Conservation (phyloP, 2,329 filamentous ascomycete species). For the Exserohilum rostratum region DNA sequence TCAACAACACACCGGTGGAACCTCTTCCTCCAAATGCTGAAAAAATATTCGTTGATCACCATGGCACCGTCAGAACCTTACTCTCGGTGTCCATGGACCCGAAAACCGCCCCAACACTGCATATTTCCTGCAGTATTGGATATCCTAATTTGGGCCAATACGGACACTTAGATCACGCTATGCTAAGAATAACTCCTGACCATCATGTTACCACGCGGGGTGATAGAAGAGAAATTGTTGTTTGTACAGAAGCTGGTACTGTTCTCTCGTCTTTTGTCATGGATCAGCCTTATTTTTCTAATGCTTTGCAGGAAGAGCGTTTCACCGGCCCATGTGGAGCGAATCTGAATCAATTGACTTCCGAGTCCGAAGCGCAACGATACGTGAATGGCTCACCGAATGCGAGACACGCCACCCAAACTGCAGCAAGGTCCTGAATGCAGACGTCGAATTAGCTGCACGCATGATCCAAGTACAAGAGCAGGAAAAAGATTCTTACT, state of each 20-base stretch:
- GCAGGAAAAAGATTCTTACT: not conserved
- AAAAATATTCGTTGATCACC: not conserved
- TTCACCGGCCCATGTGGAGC: not conserved
- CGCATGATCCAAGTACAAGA: not conserved
- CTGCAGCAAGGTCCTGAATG: not conserved
- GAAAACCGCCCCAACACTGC: not conserved
- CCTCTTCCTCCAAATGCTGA: not conserved
- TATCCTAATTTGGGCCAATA: not conserved
- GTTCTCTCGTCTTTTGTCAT: not conserved
- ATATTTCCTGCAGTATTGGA: not conserved
- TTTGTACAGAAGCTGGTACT: not conserved
- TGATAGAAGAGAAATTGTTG: not conserved
- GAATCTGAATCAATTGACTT: not conserved
- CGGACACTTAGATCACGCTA: not conserved
- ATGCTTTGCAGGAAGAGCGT: not conserved
- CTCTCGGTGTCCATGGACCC: not conserved
- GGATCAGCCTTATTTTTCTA: not conserved
- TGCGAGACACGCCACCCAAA: not conserved
- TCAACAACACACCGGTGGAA: not conserved
- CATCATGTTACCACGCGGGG: not conserved
- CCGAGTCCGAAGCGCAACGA: not conserved
- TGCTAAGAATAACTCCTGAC: not conserved
- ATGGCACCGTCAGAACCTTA: not conserved
- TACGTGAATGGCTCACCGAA: slow-evolving; percentile 1
- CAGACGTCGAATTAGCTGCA: not conserved